phyloP scores from a whole-genome alignment of 768 basidiomycete species.

The Rhodotorula diobovata region DNA sequence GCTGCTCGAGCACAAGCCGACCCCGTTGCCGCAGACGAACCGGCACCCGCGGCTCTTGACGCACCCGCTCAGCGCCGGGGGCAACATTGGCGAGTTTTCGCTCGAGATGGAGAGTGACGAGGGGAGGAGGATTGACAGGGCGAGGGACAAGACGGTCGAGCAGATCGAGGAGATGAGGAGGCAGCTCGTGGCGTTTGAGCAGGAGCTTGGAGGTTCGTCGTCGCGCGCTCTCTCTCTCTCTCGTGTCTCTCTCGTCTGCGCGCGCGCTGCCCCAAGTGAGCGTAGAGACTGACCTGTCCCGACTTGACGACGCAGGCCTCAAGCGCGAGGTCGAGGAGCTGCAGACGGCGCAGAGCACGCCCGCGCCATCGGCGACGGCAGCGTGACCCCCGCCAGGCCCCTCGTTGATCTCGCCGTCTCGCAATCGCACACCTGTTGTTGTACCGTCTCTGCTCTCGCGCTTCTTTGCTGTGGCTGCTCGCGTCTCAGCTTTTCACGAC shows the following conservation, averaged over 20 bases:
- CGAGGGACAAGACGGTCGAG: conserved; percentile 62
- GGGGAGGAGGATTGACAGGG: conserved; percentile 69
- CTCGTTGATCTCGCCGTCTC: background rate
- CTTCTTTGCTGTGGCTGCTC: no score
- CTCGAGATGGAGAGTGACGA: conserved; percentile 82
- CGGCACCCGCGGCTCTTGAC: conserved; percentile 11
- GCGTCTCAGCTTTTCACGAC: no score
- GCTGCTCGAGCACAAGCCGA: conserved; percentile 76
- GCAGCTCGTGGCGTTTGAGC: conserved; percentile 71
- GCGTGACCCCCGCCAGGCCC: background rate
- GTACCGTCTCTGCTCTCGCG: no score
- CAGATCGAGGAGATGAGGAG: conserved; percentile 71
- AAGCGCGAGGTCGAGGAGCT: conserved; percentile 36
- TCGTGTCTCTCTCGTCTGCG: background rate
- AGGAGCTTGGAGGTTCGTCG: conserved; percentile 59
- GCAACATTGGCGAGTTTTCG: conserved; percentile 71
- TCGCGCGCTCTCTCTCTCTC: no score
- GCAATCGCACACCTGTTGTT: background rate
- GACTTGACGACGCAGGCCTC: conserved; percentile 28
- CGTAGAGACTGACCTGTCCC: no score
- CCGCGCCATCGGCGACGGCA: background rate
- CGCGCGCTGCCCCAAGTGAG: background rate
- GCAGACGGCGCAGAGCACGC: background rate
- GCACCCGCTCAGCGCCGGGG: conserved; percentile 53
- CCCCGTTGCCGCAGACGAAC: conserved; percentile 57